These are phyloP conservation scores for Boletus tylopilopsis DNA, from an alignment of 768 basidiomycete species.

Conservation along the genomic window DNA sequence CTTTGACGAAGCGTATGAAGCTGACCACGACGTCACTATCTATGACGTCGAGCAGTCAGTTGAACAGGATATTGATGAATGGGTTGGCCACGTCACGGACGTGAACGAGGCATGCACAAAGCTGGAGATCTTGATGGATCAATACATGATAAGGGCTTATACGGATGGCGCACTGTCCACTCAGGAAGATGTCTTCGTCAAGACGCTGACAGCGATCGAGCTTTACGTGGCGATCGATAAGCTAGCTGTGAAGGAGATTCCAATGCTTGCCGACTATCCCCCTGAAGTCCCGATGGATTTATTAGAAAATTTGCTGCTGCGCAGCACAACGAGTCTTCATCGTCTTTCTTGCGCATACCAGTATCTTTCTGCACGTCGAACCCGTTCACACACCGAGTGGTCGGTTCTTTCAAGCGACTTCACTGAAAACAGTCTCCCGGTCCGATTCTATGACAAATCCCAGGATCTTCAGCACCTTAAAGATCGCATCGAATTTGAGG, in stretches of 20 bases:
- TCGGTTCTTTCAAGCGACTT: conserved; percentile 34
- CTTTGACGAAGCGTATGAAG: conserved; percentile 3
- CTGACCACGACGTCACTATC: conserved; percentile 18
- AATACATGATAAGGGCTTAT: conserved; percentile 29
- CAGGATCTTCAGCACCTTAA: conserved; percentile 23
- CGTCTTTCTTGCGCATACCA: conserved; percentile 24
- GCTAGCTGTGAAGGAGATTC: conserved; percentile 29
- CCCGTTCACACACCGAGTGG: neutral
- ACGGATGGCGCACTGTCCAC: too few species aligned
- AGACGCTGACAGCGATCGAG: conserved; percentile 42
- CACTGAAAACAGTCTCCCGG: conserved; percentile 24
- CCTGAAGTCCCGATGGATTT: conserved; percentile 38
- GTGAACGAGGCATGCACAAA: conserved; percentile 19
- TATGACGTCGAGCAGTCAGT: conserved; percentile 38
- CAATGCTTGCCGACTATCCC: conserved; percentile 40
- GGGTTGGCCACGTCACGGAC: conserved; percentile 25
- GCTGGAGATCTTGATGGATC: conserved; percentile 23
- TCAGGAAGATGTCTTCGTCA: conserved; percentile 34
- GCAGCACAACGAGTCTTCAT: conserved; percentile 23
- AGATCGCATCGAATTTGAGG: conserved; percentile 31
- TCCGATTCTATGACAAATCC: conserved; percentile 29
- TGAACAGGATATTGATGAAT: conserved; percentile 27
- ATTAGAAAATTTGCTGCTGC: conserved; percentile 40
- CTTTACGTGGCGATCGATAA: conserved; percentile 47
- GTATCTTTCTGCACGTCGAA: conserved; percentile 32